These are phyloP conservation scores for Pseudozyma tsukubaensis DNA, from an alignment of 1,284 basidiomycete species.

Conservation along the genomic window DNA sequence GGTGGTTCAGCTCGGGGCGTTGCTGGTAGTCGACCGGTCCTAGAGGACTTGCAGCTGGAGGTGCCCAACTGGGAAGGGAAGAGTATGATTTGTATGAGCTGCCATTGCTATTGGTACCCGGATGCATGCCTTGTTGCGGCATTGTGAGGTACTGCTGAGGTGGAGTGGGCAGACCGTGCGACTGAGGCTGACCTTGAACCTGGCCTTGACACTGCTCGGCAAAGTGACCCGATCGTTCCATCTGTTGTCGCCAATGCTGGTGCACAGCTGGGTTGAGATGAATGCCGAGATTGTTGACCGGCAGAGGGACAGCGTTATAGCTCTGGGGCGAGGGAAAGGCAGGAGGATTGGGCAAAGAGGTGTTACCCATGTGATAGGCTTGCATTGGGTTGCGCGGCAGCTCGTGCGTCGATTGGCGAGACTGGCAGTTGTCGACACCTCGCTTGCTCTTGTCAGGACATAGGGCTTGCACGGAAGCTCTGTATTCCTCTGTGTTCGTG, in stretches of 20 bases:
- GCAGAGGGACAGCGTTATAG: background rate
- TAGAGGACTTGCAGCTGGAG: background rate
- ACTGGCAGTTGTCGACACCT: constrained; percentile 9
- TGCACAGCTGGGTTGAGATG: constrained; percentile 7
- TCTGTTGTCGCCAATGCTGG: constrained; percentile 20
- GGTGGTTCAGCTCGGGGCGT: background rate
- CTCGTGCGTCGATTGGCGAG: constrained; percentile 10
- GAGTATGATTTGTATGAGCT: constrained; percentile 24
- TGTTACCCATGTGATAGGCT: constrained; percentile 7
- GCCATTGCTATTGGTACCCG: constrained; percentile 1
- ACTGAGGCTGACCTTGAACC: background rate
- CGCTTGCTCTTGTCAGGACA: constrained; percentile 31
- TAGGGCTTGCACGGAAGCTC: constrained; percentile 30
- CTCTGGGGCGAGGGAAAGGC: background rate
- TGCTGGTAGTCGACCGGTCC: background rate
- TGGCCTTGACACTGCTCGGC: constrained; percentile 3
- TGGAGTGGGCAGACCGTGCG: background rate
- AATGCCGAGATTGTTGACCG: constrained; percentile 27
- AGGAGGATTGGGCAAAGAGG: background rate
- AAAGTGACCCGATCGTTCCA: background rate
- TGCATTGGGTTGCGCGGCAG: constrained; percentile 21
- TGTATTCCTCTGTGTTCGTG: constrained; percentile 40
- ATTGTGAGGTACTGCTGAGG: constrained; percentile 2
- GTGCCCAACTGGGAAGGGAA: constrained; percentile 1
- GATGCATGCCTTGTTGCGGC: background rate